A percentile compares a stretch with the other conserved stretches of the same genome.
phyloP scores from a whole-genome alignment of 805 yeast species.

The Cephaloascus fragrans region DNA sequence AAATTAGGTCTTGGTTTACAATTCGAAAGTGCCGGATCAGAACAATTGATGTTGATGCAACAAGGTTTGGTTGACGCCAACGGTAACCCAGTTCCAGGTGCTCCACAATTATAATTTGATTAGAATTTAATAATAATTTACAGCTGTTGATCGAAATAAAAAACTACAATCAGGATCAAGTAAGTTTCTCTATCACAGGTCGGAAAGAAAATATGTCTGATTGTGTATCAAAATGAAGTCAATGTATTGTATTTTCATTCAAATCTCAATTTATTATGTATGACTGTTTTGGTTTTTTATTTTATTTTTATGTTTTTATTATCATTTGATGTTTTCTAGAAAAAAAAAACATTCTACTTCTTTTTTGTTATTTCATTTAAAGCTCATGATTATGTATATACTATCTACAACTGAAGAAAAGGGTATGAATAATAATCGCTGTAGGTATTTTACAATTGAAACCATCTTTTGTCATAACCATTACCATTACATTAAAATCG shows the following conservation, averaged over 20 bases:
- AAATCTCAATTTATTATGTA: neutral
- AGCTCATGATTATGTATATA: conserved; percentile 3
- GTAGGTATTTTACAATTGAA: no score
- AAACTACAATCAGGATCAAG: no score
- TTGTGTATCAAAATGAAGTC: no score
- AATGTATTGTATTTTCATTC: no score
- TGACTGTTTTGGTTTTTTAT: neutral
- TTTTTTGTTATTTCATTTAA: no score
- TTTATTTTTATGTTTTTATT: neutral
- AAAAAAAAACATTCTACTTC: no score
- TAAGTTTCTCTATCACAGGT: no score
- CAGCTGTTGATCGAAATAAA: no score
- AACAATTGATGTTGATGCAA: conserved; percentile 86
- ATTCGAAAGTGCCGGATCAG: conserved; percentile 91
- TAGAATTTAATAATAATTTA: no score
- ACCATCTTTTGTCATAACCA: no score
- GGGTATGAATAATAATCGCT: neutral
- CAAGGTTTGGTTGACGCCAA: conserved; percentile 76
- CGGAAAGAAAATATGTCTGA: no score
- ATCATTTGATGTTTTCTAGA: neutral
- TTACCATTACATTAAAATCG: no score
- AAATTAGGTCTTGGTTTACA: conserved; percentile 91
- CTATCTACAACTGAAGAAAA: conserved; percentile 1
- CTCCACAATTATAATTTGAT: conserved; percentile 45
- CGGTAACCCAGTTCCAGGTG: conserved; percentile 81